Conservation (phyloP, 352 stramenopile genomes). For the Phytophthora crassamura region DNA sequence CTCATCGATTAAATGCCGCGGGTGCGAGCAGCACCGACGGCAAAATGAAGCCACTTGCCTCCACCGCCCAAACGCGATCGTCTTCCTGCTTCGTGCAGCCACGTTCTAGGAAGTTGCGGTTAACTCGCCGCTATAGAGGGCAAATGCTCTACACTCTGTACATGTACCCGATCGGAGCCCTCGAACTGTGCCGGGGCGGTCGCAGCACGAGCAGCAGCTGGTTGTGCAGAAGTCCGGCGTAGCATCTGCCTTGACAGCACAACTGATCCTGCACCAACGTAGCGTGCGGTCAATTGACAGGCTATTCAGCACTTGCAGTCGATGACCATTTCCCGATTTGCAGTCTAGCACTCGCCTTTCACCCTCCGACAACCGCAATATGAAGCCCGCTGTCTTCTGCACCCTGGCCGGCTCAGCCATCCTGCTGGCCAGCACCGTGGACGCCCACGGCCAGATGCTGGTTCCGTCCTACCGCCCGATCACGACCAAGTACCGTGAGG, state of each 20-base stretch:
- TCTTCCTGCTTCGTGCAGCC: too few species aligned
- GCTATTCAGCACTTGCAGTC: too few species aligned
- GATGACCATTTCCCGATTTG: conserved; percentile 13
- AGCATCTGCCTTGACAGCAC: conserved; percentile 5
- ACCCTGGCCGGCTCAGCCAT: conserved; percentile 29
- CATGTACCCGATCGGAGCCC: too few species aligned
- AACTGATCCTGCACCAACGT: not conserved
- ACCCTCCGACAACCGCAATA: conserved; percentile 8
- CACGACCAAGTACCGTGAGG: conserved; percentile 42
- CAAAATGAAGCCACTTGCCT: conserved; percentile 1
- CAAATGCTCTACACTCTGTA: too few species aligned
- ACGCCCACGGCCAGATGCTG: conserved; percentile 48
- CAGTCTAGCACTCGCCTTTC: conserved; percentile 5
- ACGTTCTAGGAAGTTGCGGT: too few species aligned
- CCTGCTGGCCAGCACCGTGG: conserved; percentile 29
- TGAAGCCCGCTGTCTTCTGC: conserved; percentile 43
- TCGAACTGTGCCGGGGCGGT: conserved; percentile 11
- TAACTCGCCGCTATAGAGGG: too few species aligned
- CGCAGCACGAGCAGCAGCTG: not conserved
- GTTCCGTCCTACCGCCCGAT: conserved; percentile 43
- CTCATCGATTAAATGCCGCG: not conserved
- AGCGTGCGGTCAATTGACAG: too few species aligned
- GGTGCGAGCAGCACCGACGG: conserved; percentile 3
- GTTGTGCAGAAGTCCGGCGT: not conserved
- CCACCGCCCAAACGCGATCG: too few species aligned